Evolutionary conservation across 306 rosid genomes (phyloP), one percentile per base, ranked within the genome.

Genomic region (Lagenaria siceraria): DNA sequence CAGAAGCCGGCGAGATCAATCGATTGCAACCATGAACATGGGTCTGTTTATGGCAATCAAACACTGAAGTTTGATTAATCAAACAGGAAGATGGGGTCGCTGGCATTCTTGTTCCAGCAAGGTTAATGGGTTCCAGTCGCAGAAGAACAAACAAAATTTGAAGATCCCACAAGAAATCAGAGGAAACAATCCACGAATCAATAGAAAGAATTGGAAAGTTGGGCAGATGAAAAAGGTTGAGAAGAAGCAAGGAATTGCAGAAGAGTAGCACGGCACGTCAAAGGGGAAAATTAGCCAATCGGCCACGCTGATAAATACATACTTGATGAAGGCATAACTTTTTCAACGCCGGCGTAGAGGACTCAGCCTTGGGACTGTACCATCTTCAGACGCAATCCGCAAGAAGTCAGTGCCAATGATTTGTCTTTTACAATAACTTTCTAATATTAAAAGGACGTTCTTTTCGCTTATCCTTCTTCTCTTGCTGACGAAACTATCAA

Each of bases 321-420:
- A 36, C 0, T 38, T 66, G 74, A 13, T 69, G 54, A 40, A 69
- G 7, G 74, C n/a, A 71, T 71, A 22, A 15, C 6, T 73, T 19
- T 49, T 73, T 73, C 77, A 73, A 73, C 77, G 77, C 77, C 60
- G 77, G 33, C 62, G 77, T 24, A 11, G 48, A 51, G 46, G 77
- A 73, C 77, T 38, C 48, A 10, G 22, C 46, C 60, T 27, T 3
- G 17, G 10, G 11, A 73, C 31, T 18, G 62, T 73, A 29, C 77
- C 62, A 73, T 49, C 0, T 73, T 33, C 29, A 52, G 43, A 73
- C 77, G 77, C 62, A 49, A 52, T 43, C 12, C 22, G 22, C 4
- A 21, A 40, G 12, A 68, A 8, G 43, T 4, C 55, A 69, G 74
- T 40, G 52, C 27, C 33, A 10, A n/a, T 11, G 46, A 46, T 70